Percentiles rank a stretch among this genome's conserved stretches.
phyloP scores from a whole-genome alignment of 495 filamentous ascomycete species.

The Collariella sp. region DNA sequence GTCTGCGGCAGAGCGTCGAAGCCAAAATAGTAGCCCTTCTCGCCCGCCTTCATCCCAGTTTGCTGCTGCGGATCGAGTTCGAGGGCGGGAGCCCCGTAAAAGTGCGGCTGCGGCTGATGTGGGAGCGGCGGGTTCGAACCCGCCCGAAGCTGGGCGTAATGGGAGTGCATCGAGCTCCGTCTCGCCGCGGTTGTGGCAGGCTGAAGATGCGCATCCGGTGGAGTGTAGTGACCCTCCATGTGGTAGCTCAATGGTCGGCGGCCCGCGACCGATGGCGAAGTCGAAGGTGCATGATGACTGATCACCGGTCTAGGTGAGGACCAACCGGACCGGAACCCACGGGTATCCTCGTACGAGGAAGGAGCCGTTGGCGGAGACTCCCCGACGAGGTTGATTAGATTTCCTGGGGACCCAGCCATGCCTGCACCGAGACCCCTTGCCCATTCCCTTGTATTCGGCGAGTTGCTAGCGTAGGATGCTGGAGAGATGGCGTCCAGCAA shows the following conservation, averaged over 20 bases:
- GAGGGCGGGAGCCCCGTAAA: slow-evolving; percentile 57
- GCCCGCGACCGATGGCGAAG: slow-evolving; percentile 39
- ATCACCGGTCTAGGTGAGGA: slow-evolving; percentile 31
- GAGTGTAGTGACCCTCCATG: slow-evolving; percentile 38
- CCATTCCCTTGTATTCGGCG: slow-evolving; percentile 46
- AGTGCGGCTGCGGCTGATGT: slow-evolving; percentile 71
- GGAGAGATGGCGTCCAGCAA: slow-evolving; percentile 38
- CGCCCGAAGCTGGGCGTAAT: slow-evolving; percentile 37
- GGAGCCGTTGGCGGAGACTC: slow-evolving; percentile 47
- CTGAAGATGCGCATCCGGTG: slow-evolving; percentile 38
- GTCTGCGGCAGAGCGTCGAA: slow-evolving; percentile 55
- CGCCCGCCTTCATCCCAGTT: slow-evolving; percentile 47
- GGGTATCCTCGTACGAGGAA: slow-evolving; percentile 46
- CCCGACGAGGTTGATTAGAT: slow-evolving; percentile 45
- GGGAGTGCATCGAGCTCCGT: slow-evolving; percentile 54
- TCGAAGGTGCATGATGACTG: slow-evolving; percentile 35
- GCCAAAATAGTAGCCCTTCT: slow-evolving; percentile 64
- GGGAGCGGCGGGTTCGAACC: slow-evolving; percentile 60
- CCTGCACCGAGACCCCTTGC: slow-evolving; percentile 36
- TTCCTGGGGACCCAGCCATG: slow-evolving; percentile 46
- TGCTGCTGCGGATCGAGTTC: slow-evolving; percentile 53
- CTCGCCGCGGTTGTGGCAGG: slow-evolving; percentile 36
- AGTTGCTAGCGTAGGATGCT: slow-evolving; percentile 39
- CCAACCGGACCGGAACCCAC: slow-evolving; percentile 37
- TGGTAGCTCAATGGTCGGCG: slow-evolving; percentile 46